A percentile compares a stretch with the other conserved stretches of the same genome.
Evolutionary conservation across 805 yeast genomes (phyloP).

Genomic region (Maudiozyma pseudohumilis): DNA sequence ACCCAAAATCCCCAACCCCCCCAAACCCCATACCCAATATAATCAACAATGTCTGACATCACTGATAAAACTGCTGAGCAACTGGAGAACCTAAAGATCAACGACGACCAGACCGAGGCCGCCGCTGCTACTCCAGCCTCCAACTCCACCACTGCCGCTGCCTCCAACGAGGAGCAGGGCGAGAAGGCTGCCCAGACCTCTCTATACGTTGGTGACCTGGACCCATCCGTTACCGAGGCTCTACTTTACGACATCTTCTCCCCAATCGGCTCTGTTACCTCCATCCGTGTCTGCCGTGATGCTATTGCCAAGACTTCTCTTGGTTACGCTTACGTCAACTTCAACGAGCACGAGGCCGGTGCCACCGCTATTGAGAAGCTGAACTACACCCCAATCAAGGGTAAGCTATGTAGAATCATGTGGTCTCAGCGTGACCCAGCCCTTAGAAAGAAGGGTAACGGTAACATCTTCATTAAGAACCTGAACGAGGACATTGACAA

Average conservation of each 20-base stretch:
- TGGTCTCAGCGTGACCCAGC: slow-evolving; percentile 99
- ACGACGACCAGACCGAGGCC: slow-evolving; percentile 27
- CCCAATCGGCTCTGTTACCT: slow-evolving; percentile 87
- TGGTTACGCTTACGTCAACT: slow-evolving; percentile 98
- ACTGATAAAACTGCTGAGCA: slow-evolving; percentile 31
- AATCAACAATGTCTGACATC: slow-evolving; percentile 27
- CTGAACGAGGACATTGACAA: slow-evolving; percentile 96
- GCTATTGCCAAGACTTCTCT: slow-evolving; percentile 93
- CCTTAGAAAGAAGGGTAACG: slow-evolving; percentile 86
- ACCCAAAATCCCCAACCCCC: slow-evolving; percentile 4
- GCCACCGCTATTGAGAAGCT: slow-evolving; percentile 89
- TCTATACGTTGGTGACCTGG: slow-evolving; percentile 94
- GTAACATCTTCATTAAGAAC: slow-evolving; percentile 96
- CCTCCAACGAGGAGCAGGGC: slow-evolving; percentile 3
- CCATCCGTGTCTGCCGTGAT: slow-evolving; percentile 98
- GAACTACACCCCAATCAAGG: slow-evolving; percentile 89
- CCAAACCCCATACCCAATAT: slow-evolving; percentile 12
- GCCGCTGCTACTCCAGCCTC: slow-evolving; percentile 5
- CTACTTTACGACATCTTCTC: slow-evolving; percentile 89
- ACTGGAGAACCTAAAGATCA: slow-evolving; percentile 28
- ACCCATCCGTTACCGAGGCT: slow-evolving; percentile 88
- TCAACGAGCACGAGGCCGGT: slow-evolving; percentile 80
- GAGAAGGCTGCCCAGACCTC: slow-evolving; percentile 63
- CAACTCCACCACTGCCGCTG: slow-evolving; percentile 11
- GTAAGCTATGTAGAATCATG: slow-evolving; percentile 97